These are phyloP conservation scores for Aspergillaceae sp. DNA, from an alignment of 2,329 filamentous ascomycete species.

Conservation along the genomic window DNA sequence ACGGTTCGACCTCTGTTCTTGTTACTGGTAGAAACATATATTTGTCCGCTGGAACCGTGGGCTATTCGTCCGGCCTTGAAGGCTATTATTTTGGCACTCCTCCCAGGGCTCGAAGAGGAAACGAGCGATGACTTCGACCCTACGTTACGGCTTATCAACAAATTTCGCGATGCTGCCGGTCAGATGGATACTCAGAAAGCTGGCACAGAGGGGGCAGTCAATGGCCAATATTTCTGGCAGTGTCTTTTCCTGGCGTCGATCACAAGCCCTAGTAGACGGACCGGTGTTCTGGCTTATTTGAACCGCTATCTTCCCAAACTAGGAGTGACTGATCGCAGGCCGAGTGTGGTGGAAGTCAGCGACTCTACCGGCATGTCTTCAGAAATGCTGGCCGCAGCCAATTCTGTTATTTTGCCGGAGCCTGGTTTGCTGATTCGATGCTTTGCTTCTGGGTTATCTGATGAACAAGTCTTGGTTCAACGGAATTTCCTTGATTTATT, in stretches of 20 bases:
- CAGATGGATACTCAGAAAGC: slow-evolving; percentile 48
- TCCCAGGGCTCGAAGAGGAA: slow-evolving; percentile 91
- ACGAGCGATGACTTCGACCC: slow-evolving; percentile 95
- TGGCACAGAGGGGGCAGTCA: slow-evolving; percentile 45
- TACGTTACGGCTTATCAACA: slow-evolving; percentile 68
- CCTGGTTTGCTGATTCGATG: slow-evolving; percentile 83
- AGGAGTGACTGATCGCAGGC: slow-evolving; percentile 34
- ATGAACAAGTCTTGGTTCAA: slow-evolving; percentile 85
- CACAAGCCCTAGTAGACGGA: slow-evolving; percentile 73
- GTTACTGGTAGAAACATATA: slow-evolving; percentile 69
- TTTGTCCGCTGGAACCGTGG: slow-evolving; percentile 61
- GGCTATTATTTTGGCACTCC: slow-evolving; percentile 74
- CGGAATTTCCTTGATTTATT: slow-evolving; percentile 88
- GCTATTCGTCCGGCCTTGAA: slow-evolving; percentile 81
- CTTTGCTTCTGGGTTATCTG: slow-evolving; percentile 80
- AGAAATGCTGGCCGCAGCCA: slow-evolving; percentile 30
- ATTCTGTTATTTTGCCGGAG: slow-evolving; percentile 59
- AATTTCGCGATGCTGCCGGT: slow-evolving; percentile 55
- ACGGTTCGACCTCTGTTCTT: slow-evolving; percentile 81
- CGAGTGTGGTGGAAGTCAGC: slow-evolving; percentile 21
- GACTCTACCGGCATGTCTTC: slow-evolving; percentile 16
- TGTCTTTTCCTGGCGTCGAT: slow-evolving; percentile 91
- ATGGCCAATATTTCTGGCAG: slow-evolving; percentile 94
- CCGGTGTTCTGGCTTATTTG: slow-evolving; percentile 82
- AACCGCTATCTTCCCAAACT: slow-evolving; percentile 68